A percentile compares a stretch with the other conserved stretches of the same genome.
Evolutionary conservation across 768 basidiomycete species (phyloP).

Genomic region (Asterophora parasitica): DNA sequence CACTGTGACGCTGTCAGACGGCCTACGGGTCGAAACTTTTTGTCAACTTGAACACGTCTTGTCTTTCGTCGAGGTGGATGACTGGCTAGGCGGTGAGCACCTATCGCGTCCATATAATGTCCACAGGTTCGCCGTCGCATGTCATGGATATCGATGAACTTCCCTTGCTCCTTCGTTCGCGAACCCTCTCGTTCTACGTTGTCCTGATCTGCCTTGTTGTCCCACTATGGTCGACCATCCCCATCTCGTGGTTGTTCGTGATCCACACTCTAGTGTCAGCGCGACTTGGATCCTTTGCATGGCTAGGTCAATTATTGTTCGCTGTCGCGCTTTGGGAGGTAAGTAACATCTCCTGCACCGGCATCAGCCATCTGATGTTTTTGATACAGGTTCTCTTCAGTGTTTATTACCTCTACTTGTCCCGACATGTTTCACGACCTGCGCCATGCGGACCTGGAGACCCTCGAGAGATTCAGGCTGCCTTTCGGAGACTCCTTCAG

Average conservation of each 20-base stretch:
- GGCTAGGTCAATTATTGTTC: conserved; percentile 36
- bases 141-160: conserved; percentile 33
- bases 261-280: conserved; percentile 43
- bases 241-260: conserved; percentile 63
- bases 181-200: conserved; percentile 50
- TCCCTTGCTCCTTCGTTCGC: conserved; percentile 31
- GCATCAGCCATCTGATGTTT: neutral
- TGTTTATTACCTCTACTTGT: conserved; percentile 54
- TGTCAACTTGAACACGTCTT: no score
- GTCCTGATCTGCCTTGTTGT: conserved; percentile 52
- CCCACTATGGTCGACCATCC: conserved; percentile 61
- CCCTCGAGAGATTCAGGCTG: conserved; percentile 50
- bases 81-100: neutral
- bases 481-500: conserved; percentile 60
- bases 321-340: conserved; percentile 59
- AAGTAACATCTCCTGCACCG: conserved; percentile 5
- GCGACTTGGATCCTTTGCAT: conserved; percentile 36
- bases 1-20: no score
- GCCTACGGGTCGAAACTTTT: no score
- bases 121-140: neutral
- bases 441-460: conserved; percentile 42
- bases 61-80: no score
- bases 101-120: no score
- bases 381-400: conserved; percentile 59
- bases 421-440: conserved; percentile 41